Evolutionary conservation across 805 yeast species (phyloP).

Genomic region (Yarrowia divulgata): DNA sequence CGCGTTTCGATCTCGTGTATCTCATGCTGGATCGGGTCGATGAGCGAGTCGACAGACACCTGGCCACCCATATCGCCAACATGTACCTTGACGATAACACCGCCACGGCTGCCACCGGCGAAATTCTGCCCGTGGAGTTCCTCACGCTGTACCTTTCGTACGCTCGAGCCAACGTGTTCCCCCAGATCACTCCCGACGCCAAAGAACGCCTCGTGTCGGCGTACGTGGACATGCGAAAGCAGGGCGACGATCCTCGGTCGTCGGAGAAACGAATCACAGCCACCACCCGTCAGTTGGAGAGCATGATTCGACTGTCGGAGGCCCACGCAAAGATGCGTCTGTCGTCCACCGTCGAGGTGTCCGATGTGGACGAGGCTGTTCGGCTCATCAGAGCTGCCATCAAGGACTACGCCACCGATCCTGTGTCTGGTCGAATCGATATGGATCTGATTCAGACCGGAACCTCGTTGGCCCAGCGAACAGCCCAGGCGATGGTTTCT

Average conservation of each 20-base stretch:
- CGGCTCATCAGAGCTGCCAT: conserved; percentile 91
- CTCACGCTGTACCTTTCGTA: conserved; percentile 89
- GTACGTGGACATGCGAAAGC: conserved; percentile 91
- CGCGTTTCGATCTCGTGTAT: conserved; percentile 94
- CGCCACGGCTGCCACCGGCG: conserved; percentile 68
- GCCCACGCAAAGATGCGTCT: conserved; percentile 98
- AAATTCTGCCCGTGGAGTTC: conserved; percentile 83
- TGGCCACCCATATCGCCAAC: conserved; percentile 88
- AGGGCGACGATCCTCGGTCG: conserved; percentile 89
- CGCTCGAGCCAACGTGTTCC: conserved; percentile 84
- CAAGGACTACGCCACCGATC: conserved; percentile 98
- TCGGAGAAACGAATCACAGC: conserved; percentile 95
- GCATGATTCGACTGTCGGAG: conserved; percentile 92
- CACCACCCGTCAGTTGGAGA: conserved; percentile 94
- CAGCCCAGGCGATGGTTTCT: conserved; percentile 61
- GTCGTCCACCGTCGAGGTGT: conserved; percentile 69
- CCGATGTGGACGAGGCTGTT: conserved; percentile 92
- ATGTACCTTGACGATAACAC: conserved; percentile 92
- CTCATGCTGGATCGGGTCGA: conserved; percentile 92
- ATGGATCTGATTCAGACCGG: conserved; percentile 98
- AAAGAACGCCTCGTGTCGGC: conserved; percentile 83
- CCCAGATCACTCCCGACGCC: conserved; percentile 81
- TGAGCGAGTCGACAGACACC: conserved; percentile 78
- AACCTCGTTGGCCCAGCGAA: conserved; percentile 84
- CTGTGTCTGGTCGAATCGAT: conserved; percentile 93